A percentile compares a stretch with the other conserved stretches of the same genome.
Conservation (phyloP, 768 basidiomycete genomes). For the Hydnum rufescens region DNA sequence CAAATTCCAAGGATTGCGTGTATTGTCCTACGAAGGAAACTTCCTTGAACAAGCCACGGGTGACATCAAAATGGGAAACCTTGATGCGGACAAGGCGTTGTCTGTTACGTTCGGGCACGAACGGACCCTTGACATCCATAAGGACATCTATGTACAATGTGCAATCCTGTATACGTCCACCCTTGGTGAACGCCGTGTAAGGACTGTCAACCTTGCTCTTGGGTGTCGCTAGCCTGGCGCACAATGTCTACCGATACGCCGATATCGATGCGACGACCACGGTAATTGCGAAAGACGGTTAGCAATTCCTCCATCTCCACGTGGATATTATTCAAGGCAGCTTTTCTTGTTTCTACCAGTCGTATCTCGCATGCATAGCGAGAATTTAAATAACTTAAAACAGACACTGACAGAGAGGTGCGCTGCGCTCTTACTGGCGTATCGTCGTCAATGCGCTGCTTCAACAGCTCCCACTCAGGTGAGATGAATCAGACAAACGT, state of each 20-base stretch:
- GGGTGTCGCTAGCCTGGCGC: slow-evolving; percentile 67
- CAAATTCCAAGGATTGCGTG: slow-evolving; percentile 22
- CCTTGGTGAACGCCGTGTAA: slow-evolving; percentile 59
- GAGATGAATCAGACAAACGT: slow-evolving; percentile 9
- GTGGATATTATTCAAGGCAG: slow-evolving; percentile 10
- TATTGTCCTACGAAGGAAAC: slow-evolving; percentile 49
- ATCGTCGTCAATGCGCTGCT: slow-evolving; percentile 74
- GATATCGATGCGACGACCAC: slow-evolving; percentile 74
- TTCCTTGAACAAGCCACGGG: slow-evolving; percentile 42
- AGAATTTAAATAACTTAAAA: slow-evolving; percentile 52
- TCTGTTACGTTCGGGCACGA: slow-evolving; percentile 57
- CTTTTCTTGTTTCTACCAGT: slow-evolving; percentile 27
- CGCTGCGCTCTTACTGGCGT: slow-evolving; percentile 61
- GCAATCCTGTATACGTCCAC: slow-evolving; percentile 73
- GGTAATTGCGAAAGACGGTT: slow-evolving; percentile 64
- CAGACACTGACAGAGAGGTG: slow-evolving; percentile 74
- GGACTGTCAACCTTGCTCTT: slow-evolving; percentile 71
- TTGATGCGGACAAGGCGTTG: slow-evolving; percentile 70
- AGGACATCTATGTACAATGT: slow-evolving; percentile 63
- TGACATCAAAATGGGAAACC: slow-evolving; percentile 44
- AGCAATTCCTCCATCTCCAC: too few species aligned
- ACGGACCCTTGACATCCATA: slow-evolving; percentile 39
- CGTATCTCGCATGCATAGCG: slow-evolving; percentile 37
- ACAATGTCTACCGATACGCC: slow-evolving; percentile 75
- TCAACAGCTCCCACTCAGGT: slow-evolving; percentile 65